Conservation (phyloP, 2,329 filamentous ascomycete genomes). For the Fusarium irregulare region DNA sequence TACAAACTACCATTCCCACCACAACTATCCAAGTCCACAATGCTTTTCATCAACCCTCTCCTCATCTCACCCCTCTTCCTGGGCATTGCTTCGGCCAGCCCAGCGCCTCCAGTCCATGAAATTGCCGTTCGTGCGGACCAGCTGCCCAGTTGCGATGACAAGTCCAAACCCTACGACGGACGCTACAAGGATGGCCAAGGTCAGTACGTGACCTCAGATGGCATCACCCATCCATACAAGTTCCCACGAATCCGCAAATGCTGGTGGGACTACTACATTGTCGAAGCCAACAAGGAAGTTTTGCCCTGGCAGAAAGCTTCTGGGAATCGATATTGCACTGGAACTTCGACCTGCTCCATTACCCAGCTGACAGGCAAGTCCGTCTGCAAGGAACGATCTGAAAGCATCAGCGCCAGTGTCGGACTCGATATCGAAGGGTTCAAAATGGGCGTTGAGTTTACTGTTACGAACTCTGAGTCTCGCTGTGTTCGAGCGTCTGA, state of each 20-base stretch:
- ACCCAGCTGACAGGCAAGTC: not conserved
- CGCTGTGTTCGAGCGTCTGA: conserved; percentile 1
- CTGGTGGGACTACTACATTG: conserved; percentile 10
- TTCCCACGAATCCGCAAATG: conserved; percentile 10
- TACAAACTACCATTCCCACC: not conserved
- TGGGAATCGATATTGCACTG: no score
- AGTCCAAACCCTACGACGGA: not conserved
- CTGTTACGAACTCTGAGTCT: not conserved
- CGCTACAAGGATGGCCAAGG: not conserved
- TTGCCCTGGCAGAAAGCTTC: conserved; percentile 3
- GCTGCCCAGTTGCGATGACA: not conserved
- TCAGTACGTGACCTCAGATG: conserved; percentile 8
- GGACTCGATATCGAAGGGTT: not conserved
- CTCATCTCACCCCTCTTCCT: not conserved
- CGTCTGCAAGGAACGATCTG: not conserved
- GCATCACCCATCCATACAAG: not conserved
- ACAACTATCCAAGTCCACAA: not conserved
- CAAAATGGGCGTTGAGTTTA: not conserved
- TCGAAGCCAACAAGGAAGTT: not conserved
- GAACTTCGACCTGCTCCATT: no score
- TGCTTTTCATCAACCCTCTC: not conserved
- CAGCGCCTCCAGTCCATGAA: not conserved
- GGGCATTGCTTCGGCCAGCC: not conserved
- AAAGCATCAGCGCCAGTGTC: not conserved
- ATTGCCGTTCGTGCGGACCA: not conserved